These are phyloP conservation scores for Multifurca ochricompacta DNA, from an alignment of 768 basidiomycete species.

Conservation along the genomic window DNA sequence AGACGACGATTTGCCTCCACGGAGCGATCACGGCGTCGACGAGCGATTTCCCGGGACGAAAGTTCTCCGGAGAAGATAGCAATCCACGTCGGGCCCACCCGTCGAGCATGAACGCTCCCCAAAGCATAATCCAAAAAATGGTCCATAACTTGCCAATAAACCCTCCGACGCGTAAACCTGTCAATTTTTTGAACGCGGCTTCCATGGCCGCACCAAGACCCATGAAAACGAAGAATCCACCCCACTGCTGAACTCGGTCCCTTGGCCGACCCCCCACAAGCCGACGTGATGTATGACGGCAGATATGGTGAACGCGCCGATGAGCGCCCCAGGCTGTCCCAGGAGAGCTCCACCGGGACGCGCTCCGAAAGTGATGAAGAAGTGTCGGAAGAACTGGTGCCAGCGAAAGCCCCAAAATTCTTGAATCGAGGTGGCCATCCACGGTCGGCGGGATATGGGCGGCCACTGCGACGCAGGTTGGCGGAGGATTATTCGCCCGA, in stretches of 20 bases:
- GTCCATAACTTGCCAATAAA: conserved; percentile 49
- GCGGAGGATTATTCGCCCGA: conserved; percentile 26
- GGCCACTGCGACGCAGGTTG: conserved; percentile 31
- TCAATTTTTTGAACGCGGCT: conserved; percentile 34
- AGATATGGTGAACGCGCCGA: conserved; percentile 55
- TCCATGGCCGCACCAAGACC: conserved; percentile 49
- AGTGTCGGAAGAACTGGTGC: conserved; percentile 32
- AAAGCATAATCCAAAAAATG: conserved; percentile 37
- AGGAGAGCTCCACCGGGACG: conserved; percentile 31
- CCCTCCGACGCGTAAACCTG: conserved; percentile 42
- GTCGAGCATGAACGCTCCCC: conserved; percentile 27
- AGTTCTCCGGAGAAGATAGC: neutral
- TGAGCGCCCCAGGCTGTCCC: conserved; percentile 42
- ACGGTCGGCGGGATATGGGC: conserved; percentile 31
- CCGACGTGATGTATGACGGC: conserved; percentile 54
- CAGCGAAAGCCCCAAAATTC: conserved; percentile 36
- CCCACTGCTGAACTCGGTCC: conserved; percentile 38
- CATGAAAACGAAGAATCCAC: conserved; percentile 52
- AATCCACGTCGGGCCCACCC: conserved; percentile 14
- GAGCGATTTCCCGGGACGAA: conserved; percentile 4
- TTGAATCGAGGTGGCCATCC: conserved; percentile 30
- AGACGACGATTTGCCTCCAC: too few species aligned
- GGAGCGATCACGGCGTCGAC: too few species aligned
- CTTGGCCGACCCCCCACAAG: conserved; percentile 51
- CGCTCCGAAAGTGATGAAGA: conserved; percentile 29